phyloP scores from a whole-genome alignment of 306 rosid genomes.

The Spatholobus suberectus region DNA sequence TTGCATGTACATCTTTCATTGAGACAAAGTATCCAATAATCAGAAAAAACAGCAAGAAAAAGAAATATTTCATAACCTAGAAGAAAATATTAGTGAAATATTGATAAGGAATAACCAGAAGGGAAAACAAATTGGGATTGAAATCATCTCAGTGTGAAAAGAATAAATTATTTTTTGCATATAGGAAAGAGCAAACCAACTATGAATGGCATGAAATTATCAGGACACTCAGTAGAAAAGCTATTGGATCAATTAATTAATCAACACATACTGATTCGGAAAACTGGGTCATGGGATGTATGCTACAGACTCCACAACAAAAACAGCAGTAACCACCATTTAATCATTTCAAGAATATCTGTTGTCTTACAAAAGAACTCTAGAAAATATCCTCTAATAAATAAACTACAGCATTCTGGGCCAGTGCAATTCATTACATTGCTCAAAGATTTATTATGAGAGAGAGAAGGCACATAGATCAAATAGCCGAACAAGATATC shows the following conservation, averaged over 20 bases:
- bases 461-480: background rate
- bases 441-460: background rate
- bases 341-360: background rate
- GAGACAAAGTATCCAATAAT: background rate
- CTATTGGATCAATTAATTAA: background rate
- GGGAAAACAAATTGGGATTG: background rate
- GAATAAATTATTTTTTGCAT: no score
- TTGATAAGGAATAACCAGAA: background rate
- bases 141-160: no score
- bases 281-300: background rate
- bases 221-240: background rate
- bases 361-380: background rate
- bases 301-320: background rate
- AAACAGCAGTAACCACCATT: background rate
- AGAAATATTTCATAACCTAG: background rate
- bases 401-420: background rate
- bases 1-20: slow-evolving; percentile 66
- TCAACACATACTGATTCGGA: background rate
- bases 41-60: background rate
- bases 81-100: background rate
- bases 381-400: background rate
- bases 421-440: background rate
- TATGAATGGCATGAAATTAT: slow-evolving; percentile 3
- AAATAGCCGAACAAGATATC: background rate
- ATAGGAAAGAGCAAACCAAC: no score